Base-by-base conservation (phyloP, 768 basidiomycete genomes). In the Boletus tomentosulus region DNA sequence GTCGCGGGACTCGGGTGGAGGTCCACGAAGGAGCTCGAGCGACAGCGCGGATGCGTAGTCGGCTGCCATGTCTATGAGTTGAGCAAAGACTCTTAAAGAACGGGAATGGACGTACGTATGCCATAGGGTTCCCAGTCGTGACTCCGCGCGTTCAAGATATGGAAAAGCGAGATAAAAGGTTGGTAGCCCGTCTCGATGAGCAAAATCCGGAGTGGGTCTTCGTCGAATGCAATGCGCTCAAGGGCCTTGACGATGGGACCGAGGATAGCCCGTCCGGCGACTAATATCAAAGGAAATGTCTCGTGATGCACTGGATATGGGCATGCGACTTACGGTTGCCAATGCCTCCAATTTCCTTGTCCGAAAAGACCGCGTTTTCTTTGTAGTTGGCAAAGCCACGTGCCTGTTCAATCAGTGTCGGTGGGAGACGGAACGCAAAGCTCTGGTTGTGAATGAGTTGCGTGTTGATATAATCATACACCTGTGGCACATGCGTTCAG, bases 81-180 rank as follows among this genome's bases (percentile, higher is more conserved):
- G 37, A 30, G 4, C 16, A 44, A 51, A 19, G 51, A 3, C n/a
- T 24, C 9, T 19, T 8, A n/a, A 41, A 15, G 47, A 28, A 46
- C 9, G n/a, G 8, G n/a, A 19, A 12, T 42, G 33, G 34, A 37
- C 86, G 63, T 58, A 89, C 87, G 85, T 57, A 89, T 80, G 27
- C 78, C 86, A 53, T 70, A 67, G 56, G 84, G 65, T 55, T 83
- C 77, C 4, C 85, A 83, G 54, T 80, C 71, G 19, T 74, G 69
- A 41, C 76, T 69, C 53, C 73, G 62, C 51, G 85, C 74, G 34
- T 82, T 84, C 37, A 88, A 79, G 72, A 87, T 82, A 62, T 83
- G 81, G 79, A 95, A 87, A 65, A 93, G 77, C 9, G 89, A 91
- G 62, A 92, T 82, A 78, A 93, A 89, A 6, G 91, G 85, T 69